Base-by-base conservation (phyloP, 139 green algal genomes). In the Chlorella sp. region DNA sequence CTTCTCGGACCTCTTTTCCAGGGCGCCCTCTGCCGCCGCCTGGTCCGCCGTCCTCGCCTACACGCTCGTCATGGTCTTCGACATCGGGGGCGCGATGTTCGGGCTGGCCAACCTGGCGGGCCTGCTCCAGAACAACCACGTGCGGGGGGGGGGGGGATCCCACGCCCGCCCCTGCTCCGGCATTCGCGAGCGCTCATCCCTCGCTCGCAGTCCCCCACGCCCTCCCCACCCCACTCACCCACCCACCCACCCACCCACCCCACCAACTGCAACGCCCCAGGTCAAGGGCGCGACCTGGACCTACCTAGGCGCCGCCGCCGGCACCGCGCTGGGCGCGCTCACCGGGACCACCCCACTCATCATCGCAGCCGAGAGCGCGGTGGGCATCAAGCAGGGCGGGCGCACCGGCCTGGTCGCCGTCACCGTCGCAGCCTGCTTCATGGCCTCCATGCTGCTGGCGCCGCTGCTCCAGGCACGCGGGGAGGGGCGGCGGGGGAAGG, bases 341-440 rank as follows among this genome's bases (percentile, higher is more conserved):
- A 71, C 92, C 68, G 87, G 90, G 63, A 90, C 78, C 41, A 89
- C 84, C n/a, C 89, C 89, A 0, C 53, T 92, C 9, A 92, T 87
- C 12, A 87, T 87, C 2, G 90, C 89, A 74, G 78, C 87, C 5
- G 90, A 95, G 43, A 60, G 43, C 65, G 65, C 65, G 8, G 42
- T 50, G 65, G 65, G 65, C 43, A 59, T 72, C 43, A 58, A 81
- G 19, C 89, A 93, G 66, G 90, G 90, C 31, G 90, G 86, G 5
- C 77, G 89, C 56, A 95, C 90, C 1, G 86, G 86, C 2, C 33
- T 91, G 27, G 81, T 82, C 4, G 86, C 86, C 0, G 25, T 87
- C 31, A 73, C 85, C 17, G 80, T 82, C 48, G 25, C 81, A 1
- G 61, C 36, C 50, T 90, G 79, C 73, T 90, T 90, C 68, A 38